A percentile compares a stretch with the other conserved stretches of the same genome.
These are phyloP conservation scores for Casuarina cunninghamiana DNA, from an alignment of 306 rosid genomes.

Conservation along the genomic window DNA sequence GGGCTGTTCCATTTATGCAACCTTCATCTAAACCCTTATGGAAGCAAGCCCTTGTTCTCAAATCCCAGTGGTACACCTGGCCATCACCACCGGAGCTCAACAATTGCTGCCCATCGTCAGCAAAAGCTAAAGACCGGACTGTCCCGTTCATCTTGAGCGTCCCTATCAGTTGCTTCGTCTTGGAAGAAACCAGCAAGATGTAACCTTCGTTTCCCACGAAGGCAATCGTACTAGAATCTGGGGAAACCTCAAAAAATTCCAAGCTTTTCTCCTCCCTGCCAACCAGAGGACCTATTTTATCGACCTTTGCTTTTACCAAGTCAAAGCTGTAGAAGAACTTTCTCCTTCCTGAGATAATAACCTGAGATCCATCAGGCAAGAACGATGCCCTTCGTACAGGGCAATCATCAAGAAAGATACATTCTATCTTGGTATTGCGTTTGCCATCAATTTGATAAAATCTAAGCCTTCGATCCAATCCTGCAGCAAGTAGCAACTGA, in stretches of 20 bases:
- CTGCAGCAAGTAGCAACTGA: constrained; percentile 81
- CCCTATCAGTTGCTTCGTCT: constrained; percentile 77
- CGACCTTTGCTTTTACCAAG: constrained; percentile 73
- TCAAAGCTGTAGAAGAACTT: constrained; percentile 81
- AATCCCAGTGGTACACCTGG: constrained; percentile 91
- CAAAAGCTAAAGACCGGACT: constrained; percentile 72
- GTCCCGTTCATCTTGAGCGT: constrained; percentile 95
- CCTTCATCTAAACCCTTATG: constrained; percentile 69
- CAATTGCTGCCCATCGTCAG: constrained; percentile 69
- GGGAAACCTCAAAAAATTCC: constrained; percentile 83
- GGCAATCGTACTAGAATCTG: constrained; percentile 82
- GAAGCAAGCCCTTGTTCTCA: constrained; percentile 75
- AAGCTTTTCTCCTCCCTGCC: constrained; percentile 96
- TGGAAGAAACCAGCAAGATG: constrained; percentile 80
- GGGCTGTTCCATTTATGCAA: constrained; percentile 50
- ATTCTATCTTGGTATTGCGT: constrained; percentile 79
- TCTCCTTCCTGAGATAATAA: constrained; percentile 76
- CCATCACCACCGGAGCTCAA: constrained; percentile 88
- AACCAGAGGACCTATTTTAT: constrained; percentile 82
- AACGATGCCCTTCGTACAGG: constrained; percentile 79
- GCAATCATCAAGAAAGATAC: constrained; percentile 82
- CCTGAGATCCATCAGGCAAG: constrained; percentile 89
- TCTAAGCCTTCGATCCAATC: constrained; percentile 75
- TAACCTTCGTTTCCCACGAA: constrained; percentile 92
- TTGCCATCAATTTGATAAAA: constrained; percentile 90